These are phyloP conservation scores for Tulasnella sp. DNA, from an alignment of 768 basidiomycete genomes.

Conservation along the genomic window DNA sequence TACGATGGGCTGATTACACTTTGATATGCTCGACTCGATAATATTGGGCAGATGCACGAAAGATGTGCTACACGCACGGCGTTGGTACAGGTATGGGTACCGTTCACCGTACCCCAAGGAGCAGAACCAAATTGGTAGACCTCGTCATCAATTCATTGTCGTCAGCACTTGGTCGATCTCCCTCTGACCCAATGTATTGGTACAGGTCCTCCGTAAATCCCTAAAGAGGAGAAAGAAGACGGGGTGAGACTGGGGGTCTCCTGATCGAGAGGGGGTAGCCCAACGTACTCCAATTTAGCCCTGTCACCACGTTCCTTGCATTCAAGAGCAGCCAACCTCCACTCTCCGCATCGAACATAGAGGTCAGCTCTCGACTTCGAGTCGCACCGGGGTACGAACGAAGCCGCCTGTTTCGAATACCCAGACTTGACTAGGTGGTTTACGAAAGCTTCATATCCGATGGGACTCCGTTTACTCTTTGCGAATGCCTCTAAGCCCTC, in stretches of 20 bases:
- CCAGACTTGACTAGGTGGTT: slow-evolving; percentile 65
- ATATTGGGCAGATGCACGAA: too few relatives aligned
- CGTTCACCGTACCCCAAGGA: too few relatives aligned
- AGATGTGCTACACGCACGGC: too few relatives aligned
- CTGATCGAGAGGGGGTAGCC: background rate
- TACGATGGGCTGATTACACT: too few relatives aligned
- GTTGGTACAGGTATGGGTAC: too few relatives aligned
- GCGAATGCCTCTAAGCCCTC: slow-evolving; percentile 78
- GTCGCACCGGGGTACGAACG: slow-evolving; percentile 78
- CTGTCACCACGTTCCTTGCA: slow-evolving; percentile 86
- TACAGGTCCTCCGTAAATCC: slow-evolving; percentile 57
- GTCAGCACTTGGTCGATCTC: slow-evolving; percentile 41
- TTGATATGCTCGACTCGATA: too few relatives aligned
- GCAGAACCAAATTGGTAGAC: background rate
- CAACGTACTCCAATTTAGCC: slow-evolving; percentile 67
- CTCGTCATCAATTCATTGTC: slow-evolving; percentile 16
- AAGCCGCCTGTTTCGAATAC: slow-evolving; percentile 59
- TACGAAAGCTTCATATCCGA: slow-evolving; percentile 90
- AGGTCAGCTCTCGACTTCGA: slow-evolving; percentile 69
- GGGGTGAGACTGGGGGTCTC: background rate
- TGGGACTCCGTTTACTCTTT: slow-evolving; percentile 79
- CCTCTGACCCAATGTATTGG: slow-evolving; percentile 67
- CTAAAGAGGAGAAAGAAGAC: slow-evolving; percentile 29
- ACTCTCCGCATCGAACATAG: slow-evolving; percentile 84
- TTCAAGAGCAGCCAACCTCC: slow-evolving; percentile 75